Evolutionary conservation across 768 basidiomycete species (phyloP).

Genomic region (Auricularia heimuer): DNA sequence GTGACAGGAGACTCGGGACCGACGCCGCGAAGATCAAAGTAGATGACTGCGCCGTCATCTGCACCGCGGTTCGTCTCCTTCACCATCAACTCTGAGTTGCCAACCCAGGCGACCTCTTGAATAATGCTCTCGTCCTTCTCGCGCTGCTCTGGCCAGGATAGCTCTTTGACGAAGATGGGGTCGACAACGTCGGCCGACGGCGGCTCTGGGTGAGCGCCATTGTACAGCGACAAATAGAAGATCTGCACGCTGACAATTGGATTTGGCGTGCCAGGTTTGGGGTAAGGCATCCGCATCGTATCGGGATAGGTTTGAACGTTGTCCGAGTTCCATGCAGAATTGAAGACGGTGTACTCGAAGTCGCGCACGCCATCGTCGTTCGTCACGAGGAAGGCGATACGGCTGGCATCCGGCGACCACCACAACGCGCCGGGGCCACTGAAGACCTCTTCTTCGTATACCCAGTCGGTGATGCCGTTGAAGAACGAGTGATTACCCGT

Average conservation of each 20-base stretch:
- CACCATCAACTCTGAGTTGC: slow-evolving; percentile 56
- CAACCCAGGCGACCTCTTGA: slow-evolving; percentile 82
- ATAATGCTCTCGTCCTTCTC: slow-evolving; percentile 57
- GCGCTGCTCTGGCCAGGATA: slow-evolving; percentile 60
- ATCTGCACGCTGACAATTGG: slow-evolving; percentile 76
- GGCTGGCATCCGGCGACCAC: slow-evolving; percentile 73
- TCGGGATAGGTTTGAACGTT: slow-evolving; percentile 70
- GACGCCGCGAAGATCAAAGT: slow-evolving; percentile 53
- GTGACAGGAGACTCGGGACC: slow-evolving; percentile 14
- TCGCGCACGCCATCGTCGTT: slow-evolving; percentile 86
- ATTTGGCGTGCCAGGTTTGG: slow-evolving; percentile 85
- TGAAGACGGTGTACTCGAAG: slow-evolving; percentile 86
- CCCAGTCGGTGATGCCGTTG: slow-evolving; percentile 96
- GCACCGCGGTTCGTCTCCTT: slow-evolving; percentile 85
- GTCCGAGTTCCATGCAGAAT: slow-evolving; percentile 63
- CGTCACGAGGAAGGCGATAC: slow-evolving; percentile 73
- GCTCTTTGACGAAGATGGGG: slow-evolving; percentile 25
- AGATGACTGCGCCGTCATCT: slow-evolving; percentile 65
- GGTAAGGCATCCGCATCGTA: slow-evolving; percentile 60
- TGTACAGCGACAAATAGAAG: slow-evolving; percentile 48
- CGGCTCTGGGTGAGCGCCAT: background rate
- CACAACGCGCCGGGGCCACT: slow-evolving; percentile 64
- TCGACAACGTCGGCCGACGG: background rate
- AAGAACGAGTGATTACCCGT: slow-evolving; percentile 79
- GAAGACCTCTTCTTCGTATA: slow-evolving; percentile 91